phyloP scores from a whole-genome alignment of 2,329 filamentous ascomycete genomes.

The Microcera coccophila region DNA sequence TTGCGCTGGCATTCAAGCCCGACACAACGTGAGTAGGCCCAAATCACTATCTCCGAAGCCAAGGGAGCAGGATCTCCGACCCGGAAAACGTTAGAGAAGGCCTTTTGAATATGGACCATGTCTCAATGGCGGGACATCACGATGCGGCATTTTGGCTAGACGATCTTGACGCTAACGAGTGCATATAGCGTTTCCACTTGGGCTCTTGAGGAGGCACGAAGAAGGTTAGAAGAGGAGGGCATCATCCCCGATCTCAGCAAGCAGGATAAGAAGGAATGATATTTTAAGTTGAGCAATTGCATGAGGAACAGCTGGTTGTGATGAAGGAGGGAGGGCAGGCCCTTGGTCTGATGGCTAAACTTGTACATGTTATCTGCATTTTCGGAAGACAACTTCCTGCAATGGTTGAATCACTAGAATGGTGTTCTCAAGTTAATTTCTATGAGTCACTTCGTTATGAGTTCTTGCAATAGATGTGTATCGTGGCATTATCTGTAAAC shows the following conservation, averaged over 20 bases:
- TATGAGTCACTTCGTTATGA: too few relatives aligned
- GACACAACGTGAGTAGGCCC: conserved; percentile 83
- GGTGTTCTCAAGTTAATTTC: conserved; percentile 13
- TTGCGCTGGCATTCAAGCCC: conserved; percentile 93
- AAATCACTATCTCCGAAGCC: conserved; percentile 6
- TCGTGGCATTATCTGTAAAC: background rate
- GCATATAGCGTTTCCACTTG: conserved; percentile 88
- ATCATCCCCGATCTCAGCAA: conserved; percentile 75
- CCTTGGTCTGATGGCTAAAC: conserved; percentile 16
- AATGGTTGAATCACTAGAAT: conserved; percentile 32
- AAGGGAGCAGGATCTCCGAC: background rate
- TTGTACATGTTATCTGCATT: conserved; percentile 34
- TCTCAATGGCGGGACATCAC: conserved; percentile 7
- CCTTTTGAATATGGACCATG: conserved; percentile 2
- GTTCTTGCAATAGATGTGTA: background rate
- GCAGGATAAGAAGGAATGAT: conserved; percentile 53
- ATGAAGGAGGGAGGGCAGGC: conserved; percentile 9
- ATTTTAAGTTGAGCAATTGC: conserved; percentile 9
- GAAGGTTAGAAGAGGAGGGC: conserved; percentile 92
- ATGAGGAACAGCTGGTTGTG: conserved; percentile 9
- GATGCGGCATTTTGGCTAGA: conserved; percentile 25
- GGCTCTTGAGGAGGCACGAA: conserved; percentile 93
- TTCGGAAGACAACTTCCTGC: conserved; percentile 28
- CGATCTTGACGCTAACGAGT: conserved; percentile 24
- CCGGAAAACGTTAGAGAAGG: background rate